A percentile compares a stretch with the other conserved stretches of the same genome.
These are phyloP conservation scores for Hyphodiscus hymeniophilus DNA, from an alignment of 495 filamentous ascomycete species.

Conservation along the genomic window DNA sequence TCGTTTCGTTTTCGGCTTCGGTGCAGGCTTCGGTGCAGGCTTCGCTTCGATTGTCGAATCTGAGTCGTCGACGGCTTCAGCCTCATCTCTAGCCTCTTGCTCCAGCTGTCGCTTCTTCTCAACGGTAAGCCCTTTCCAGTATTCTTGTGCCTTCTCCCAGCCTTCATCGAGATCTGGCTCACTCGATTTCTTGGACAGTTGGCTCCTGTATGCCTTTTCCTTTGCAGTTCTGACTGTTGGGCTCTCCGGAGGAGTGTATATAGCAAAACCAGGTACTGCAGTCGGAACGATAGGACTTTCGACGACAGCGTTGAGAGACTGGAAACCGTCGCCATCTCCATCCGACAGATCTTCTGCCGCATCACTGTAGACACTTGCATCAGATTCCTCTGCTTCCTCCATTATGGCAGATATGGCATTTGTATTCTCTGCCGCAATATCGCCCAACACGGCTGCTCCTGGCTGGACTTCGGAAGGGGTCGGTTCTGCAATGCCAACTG, in stretches of 20 bases:
- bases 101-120: conserved; percentile 50
- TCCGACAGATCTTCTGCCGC: conserved; percentile 72
- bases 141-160: conserved; percentile 55
- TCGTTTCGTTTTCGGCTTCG: conserved; percentile 36
- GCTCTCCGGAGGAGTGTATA: conserved; percentile 15
- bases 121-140: conserved; percentile 54
- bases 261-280: conserved; percentile 1
- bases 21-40: conserved; percentile 22
- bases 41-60: conserved; percentile 29
- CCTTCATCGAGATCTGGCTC: conserved; percentile 33
- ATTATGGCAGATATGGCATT: conserved; percentile 5
- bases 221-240: conserved; percentile 11
- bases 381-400: conserved; percentile 22
- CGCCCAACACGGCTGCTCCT: conserved; percentile 23
- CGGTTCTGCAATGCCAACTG: conserved; percentile 31
- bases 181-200: conserved; percentile 11
- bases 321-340: conserved; percentile 63
- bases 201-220: conserved; percentile 13
- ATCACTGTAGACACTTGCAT: conserved; percentile 75
- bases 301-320: conserved; percentile 77
- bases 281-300: conserved; percentile 36
- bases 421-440: conserved; percentile 18
- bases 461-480: conserved; percentile 19
- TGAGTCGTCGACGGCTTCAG: conserved; percentile 24
- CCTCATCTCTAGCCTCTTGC: conserved; percentile 39